Base-by-base conservation (phyloP, 2,329 filamentous ascomycete species). In the Bimuria novae-zelandiae region DNA sequence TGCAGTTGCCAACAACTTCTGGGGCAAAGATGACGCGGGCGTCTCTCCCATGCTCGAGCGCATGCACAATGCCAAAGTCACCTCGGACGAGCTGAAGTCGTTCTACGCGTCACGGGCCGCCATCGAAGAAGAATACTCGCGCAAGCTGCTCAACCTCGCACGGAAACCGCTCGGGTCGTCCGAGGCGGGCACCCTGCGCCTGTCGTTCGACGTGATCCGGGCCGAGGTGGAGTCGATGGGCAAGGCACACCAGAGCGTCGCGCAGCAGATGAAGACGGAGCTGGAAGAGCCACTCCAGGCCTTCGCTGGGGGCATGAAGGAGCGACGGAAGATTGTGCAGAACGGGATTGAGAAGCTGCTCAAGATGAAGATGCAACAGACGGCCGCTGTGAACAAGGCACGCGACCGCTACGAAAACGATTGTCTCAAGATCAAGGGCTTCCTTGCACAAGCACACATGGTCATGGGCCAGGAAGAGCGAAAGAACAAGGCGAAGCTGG, bases 381-480 rank as follows among this genome's bases (percentile, higher is more conserved):
- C 92, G 1, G 84, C 89, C 51, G 77, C 84, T 16, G 92, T 97
- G 44, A 97, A 97, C 78, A 99, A 99, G 89, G 89, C 92, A 14
- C 85, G 94, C 61, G 94, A 99, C 76, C 88, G 89, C 44, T 99
- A 95, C 72, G 94, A 99, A 76, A 93, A 99, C 75, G 95, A 99
- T 65, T 97, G 93, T 71, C 81, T 99, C 39, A 94, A 96, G 73
- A 97, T 99, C 74, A 99, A 99, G 76, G 94, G 94, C 33, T 99
- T 99, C 70, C 84, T 99, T 4, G 94, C 95, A 3, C 94, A 99
- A 75, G 94, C 94, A 8, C 95, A 99, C 73, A 99, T 99, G 94
- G 94, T 99, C 52, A 99, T 99, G 94, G 94, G 94, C 12, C 94
- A 99, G 66, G 94, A 99, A 73, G 94, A 99, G 78, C 86, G 94